Conservation (phyloP, 345 rosid genomes). For the Linum trigynum region DNA sequence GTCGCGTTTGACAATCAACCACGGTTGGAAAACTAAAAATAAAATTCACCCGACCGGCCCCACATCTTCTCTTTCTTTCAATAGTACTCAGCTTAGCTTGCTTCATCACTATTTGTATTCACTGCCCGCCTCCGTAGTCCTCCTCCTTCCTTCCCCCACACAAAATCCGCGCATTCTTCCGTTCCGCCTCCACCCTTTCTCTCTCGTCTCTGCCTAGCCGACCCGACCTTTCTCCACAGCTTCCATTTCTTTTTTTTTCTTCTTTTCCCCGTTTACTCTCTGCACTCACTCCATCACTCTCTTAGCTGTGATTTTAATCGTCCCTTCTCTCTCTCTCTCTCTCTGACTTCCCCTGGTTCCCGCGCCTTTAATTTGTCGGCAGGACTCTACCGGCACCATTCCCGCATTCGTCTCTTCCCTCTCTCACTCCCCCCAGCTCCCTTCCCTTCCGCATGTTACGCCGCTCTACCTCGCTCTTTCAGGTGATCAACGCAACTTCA, state of each 20-base stretch:
- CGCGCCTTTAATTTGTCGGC: conserved; percentile 13
- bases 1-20: no score
- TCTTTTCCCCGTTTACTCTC: conserved; percentile 20
- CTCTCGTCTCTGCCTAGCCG: no score
- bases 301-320: neutral
- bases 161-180: no score
- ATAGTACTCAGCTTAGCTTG: no score
- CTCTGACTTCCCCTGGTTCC: conserved; percentile 2
- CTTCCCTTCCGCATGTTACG: neutral
- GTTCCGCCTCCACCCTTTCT: no score
- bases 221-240: neutral
- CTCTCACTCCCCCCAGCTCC: neutral
- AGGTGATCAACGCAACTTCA: neutral
- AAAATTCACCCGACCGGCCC: no score
- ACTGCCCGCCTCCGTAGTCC: no score
- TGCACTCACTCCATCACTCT: conserved; percentile 11
- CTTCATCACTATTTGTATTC: no score
- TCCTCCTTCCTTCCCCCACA: no score
- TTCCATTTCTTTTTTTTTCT: conserved; percentile 10
- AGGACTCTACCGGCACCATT: conserved; percentile 4
- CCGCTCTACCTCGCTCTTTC: neutral
- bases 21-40: no score
- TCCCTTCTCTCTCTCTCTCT: conserved; percentile 1
- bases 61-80: no score
- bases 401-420: neutral